A percentile compares a stretch with the other conserved stretches of the same genome.
phyloP scores from a whole-genome alignment of 257 asterid species.

The Plantago major region DNA sequence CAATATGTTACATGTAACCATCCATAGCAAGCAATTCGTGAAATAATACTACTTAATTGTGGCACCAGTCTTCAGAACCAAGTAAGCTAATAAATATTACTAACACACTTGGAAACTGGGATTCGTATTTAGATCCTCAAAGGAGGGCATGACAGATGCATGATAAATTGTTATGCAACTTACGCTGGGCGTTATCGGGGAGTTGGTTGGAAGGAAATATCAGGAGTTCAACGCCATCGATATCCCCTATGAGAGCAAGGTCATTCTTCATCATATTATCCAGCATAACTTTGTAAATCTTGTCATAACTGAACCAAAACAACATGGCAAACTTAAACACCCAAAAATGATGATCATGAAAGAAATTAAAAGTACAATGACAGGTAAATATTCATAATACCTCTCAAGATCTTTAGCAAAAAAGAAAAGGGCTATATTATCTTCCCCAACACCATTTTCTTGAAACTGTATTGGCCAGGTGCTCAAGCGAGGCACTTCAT shows the following conservation, averaged over 20 bases:
- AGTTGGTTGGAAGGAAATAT: conserved; percentile 85
- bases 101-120: conserved; percentile 3
- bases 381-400: conserved; percentile 30
- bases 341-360: conserved; percentile 10
- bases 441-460: conserved; percentile 74
- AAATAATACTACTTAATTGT: not conserved
- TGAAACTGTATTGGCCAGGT: conserved; percentile 86
- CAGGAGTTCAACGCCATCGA: conserved; percentile 77
- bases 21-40: not conserved
- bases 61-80: conserved; percentile 11
- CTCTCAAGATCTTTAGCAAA: conserved; percentile 74
- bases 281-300: conserved; percentile 62
- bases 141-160: too few relatives aligned
- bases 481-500: conserved; percentile 79
- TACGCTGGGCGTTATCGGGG: conserved; percentile 76
- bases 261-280: conserved; percentile 80
- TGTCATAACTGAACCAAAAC: conserved; percentile 61
- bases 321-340: conserved; percentile 16
- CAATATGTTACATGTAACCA: not conserved
- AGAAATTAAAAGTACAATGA: conserved; percentile 11
- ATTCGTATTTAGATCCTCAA: too few relatives aligned
- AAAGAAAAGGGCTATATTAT: conserved; percentile 77
- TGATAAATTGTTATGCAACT: conserved; percentile 21
- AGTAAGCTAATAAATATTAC: not conserved
- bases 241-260: conserved; percentile 70